Conservation (phyloP, 192 early-diverging fungal genomes). For the Backusella luteola region DNA sequence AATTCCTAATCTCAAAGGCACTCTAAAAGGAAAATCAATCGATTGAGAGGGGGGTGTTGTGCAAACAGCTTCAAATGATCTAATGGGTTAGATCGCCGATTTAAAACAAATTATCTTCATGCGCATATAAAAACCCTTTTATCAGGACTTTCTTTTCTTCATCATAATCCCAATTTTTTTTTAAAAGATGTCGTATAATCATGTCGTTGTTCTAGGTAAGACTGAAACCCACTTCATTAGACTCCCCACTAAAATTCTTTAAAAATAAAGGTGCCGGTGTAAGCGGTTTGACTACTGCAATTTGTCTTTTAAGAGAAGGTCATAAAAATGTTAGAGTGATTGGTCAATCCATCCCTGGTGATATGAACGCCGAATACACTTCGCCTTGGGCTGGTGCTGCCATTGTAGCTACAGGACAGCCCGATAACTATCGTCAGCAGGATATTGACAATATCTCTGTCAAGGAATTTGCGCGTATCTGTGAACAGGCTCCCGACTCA, state of each 20-base stretch:
- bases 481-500: slow-evolving; percentile 28
- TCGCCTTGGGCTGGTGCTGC: slow-evolving; percentile 56
- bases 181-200: neutral
- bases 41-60: neutral
- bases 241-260: too few relatives aligned
- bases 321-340: slow-evolving; percentile 59
- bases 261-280: slow-evolving; percentile 70
- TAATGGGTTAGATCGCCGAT: slow-evolving; percentile 51
- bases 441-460: slow-evolving; percentile 40
- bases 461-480: slow-evolving; percentile 23
- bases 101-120: neutral
- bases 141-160: neutral
- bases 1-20: neutral
- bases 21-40: neutral
- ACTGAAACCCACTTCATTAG: too few relatives aligned
- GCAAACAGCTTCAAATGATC: slow-evolving; percentile 66
- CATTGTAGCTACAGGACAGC: slow-evolving; percentile 16
- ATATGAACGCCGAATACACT: slow-evolving; percentile 46
- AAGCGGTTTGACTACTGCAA: slow-evolving; percentile 71
- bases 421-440: slow-evolving; percentile 35
- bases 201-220: slow-evolving; percentile 16
- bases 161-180: neutral
- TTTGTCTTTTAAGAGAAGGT: slow-evolving; percentile 57
- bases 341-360: slow-evolving; percentile 53
- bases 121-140: neutral